phyloP scores from a whole-genome alignment of 805 yeast genomes.

The Hagleromyces aurorensis region DNA sequence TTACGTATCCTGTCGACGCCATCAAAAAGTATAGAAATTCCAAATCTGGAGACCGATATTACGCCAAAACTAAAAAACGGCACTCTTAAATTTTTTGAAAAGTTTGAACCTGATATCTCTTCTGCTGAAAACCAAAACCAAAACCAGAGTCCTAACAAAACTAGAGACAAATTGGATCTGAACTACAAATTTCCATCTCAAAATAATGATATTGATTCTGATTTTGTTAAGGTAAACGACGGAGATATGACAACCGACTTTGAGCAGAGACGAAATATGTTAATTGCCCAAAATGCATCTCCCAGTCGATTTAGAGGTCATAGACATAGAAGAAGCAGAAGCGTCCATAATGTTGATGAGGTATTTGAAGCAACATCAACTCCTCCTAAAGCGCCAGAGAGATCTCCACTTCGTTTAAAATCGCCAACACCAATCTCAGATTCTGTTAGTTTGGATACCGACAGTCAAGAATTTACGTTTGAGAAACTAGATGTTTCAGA shows the following conservation, averaged over 20 bases:
- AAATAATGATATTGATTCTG: constrained; percentile 5
- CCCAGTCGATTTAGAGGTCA: constrained; percentile 13
- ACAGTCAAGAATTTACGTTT: too few relatives aligned
- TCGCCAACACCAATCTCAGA: constrained; percentile 5
- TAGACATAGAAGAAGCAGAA: constrained; percentile 27
- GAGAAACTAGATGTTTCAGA: too few relatives aligned
- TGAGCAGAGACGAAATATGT: constrained; percentile 18
- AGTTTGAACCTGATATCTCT: constrained; percentile 10
- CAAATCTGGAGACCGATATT: constrained; percentile 17
- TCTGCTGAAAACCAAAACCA: not conserved
- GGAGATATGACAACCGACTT: constrained; percentile 9
- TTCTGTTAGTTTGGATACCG: too few relatives aligned
- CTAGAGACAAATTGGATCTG: constrained; percentile 13
- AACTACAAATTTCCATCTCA: constrained; percentile 21
- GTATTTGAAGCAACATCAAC: constrained; percentile 16
- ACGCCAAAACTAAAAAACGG: constrained; percentile 13
- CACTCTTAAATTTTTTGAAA: constrained; percentile 20
- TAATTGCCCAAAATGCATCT: constrained; percentile 8
- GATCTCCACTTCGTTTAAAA: constrained; percentile 18
- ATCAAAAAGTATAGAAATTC: constrained; percentile 21
- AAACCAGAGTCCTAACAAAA: constrained; percentile 2
- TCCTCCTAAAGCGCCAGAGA: constrained; percentile 15
- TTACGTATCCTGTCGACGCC: constrained; percentile 24
- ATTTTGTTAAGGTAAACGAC: constrained; percentile 15
- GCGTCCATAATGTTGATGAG: constrained; percentile 20